These are phyloP conservation scores for Rosa chinensis DNA, from an alignment of 306 rosid genomes.

Conservation along the genomic window DNA sequence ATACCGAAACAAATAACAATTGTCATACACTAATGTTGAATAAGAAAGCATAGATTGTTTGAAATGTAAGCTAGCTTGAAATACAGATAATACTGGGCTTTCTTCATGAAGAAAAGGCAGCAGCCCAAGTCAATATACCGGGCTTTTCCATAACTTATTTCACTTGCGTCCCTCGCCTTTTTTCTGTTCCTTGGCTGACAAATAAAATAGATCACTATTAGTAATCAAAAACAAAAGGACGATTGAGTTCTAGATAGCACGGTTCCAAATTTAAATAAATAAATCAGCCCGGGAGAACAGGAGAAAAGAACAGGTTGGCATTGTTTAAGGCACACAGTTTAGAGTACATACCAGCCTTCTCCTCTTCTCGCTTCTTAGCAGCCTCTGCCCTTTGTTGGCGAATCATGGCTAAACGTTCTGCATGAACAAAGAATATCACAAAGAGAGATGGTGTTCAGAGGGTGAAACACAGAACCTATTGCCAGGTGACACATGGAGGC, in stretches of 20 bases:
- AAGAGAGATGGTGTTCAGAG: not conserved
- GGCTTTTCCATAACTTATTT: conserved; percentile 13
- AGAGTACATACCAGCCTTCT: conserved; percentile 71
- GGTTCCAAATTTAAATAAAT: not conserved
- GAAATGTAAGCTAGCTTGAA: conserved; percentile 1
- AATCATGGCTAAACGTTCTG: conserved; percentile 84
- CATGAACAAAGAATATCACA: conserved; percentile 14
- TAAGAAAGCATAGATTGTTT: not conserved
- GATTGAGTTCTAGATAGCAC: not conserved
- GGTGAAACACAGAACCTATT: not conserved
- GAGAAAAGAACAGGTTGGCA: not conserved
- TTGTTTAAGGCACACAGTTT: not conserved
- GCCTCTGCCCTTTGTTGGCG: conserved; percentile 94
- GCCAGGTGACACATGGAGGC: not conserved
- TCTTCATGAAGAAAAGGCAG: not conserved
- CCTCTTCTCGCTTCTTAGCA: conserved; percentile 88
- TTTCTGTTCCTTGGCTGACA: conserved; percentile 87
- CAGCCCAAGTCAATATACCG: conserved; percentile 1
- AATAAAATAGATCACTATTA: not conserved
- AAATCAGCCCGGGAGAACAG: not conserved
- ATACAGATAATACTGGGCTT: conserved; percentile 2
- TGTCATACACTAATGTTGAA: conserved; percentile 8
- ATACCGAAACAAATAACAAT: conserved; percentile 3
- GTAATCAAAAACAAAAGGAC: not conserved
- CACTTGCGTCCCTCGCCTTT: conserved; percentile 77